Percentiles rank a stretch among this genome's conserved stretches.
These are phyloP conservation scores for Colletotrichum truncatum DNA, from an alignment of 2,329 filamentous ascomycete species.

Conservation along the genomic window DNA sequence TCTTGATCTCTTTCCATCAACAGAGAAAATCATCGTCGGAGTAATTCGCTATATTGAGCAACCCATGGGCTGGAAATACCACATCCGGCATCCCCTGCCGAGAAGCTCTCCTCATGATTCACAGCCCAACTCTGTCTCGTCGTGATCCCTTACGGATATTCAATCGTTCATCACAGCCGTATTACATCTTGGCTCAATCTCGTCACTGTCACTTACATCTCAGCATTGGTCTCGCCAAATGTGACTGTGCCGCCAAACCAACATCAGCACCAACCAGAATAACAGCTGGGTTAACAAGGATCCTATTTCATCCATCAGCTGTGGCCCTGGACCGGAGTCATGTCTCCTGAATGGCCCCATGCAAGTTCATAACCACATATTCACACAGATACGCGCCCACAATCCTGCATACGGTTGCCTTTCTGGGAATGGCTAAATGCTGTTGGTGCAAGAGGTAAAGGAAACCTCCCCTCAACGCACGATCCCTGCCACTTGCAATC, in stretches of 20 bases:
- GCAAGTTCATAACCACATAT: not conserved
- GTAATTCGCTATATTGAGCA: too few species aligned
- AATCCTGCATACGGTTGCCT: not conserved
- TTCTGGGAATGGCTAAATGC: not conserved
- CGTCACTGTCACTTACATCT: too few species aligned
- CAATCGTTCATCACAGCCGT: too few species aligned
- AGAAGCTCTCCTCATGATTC: not conserved
- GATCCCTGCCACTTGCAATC: not conserved
- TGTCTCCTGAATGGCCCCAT: constrained; percentile 6
- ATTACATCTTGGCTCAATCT: not conserved
- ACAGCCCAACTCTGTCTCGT: not conserved
- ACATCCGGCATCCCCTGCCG: not conserved
- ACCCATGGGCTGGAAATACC: too few species aligned
- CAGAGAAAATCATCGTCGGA: too few species aligned
- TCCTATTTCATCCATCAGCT: not conserved
- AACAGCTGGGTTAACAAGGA: not conserved
- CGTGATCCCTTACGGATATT: not conserved
- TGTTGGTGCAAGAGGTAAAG: not conserved
- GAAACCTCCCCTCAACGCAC: not conserved
- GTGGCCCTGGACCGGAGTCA: not conserved
- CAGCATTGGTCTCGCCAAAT: not conserved
- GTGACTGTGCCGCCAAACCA: not conserved
- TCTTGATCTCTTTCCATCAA: not conserved
- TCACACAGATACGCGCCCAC: not conserved
- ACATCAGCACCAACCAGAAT: not conserved